A percentile compares a stretch with the other conserved stretches of the same genome.
Conservation (phyloP, 306 rosid species). For the Phaseolus lunatus region DNA sequence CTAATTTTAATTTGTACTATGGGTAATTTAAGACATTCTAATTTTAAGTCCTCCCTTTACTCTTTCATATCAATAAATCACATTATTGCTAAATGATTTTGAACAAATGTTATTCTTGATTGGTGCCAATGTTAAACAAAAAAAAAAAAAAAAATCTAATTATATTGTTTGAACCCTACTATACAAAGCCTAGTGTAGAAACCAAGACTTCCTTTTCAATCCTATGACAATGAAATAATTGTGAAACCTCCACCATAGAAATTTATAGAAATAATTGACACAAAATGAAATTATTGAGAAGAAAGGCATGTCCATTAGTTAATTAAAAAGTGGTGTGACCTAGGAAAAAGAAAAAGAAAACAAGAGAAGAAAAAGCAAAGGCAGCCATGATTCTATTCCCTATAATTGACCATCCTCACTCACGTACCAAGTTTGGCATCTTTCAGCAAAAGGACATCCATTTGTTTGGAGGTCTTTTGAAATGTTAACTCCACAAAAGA, state of each 20-base stretch:
- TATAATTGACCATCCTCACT: constrained; percentile 16
- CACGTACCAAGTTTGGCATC: constrained; percentile 40
- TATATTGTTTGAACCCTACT: not conserved
- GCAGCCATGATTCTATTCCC: constrained; percentile 24
- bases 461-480: constrained; percentile 1
- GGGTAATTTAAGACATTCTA: not conserved
- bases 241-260: not conserved
- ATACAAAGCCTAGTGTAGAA: not conserved
- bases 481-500: constrained; percentile 34
- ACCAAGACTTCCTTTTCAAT: not conserved
- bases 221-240: not conserved
- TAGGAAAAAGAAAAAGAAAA: constrained; percentile 35
- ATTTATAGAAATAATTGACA: not conserved
- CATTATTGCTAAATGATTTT: not conserved
- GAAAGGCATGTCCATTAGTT: constrained; percentile 20
- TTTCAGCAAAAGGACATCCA: not conserved
- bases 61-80: not conserved
- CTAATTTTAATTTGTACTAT: not conserved
- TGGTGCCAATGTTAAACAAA: not conserved
- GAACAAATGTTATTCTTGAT: not conserved
- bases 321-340: constrained; percentile 36
- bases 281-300: not conserved
- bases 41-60: not conserved
- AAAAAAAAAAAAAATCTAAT: no score
- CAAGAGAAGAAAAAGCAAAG: not conserved